Base-by-base conservation (phyloP, 2,329 filamentous ascomycete species). In the Xylariaceae sp. region DNA sequence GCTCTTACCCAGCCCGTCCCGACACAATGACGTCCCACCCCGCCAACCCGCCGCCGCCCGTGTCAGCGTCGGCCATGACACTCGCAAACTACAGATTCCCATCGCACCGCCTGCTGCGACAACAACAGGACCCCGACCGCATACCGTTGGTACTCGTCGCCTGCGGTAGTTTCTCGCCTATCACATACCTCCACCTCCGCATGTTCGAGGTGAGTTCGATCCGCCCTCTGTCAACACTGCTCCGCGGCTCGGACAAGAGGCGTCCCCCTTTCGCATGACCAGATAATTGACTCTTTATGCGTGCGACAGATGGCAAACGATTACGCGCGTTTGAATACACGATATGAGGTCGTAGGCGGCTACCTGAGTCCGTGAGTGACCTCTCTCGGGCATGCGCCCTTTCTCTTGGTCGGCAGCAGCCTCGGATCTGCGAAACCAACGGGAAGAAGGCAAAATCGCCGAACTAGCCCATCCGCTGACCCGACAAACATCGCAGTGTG, bases 281-380 rank as follows among this genome's bases (percentile, higher is more conserved):
- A n/a, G 11, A 6, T 26, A 11, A 26, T 11, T 26, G 22, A 26
- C 22, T 26, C 22, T 26, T 11, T 11, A 11, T n/a, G n/a, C n/a
- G 11, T 26, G 22, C 22, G 22, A 26, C 13, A 51, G 45, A 52
- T 94, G 81, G 87, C 86, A 1, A 78, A 81, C 53, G 87, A 93
- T 65, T 90, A 85, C 64, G 82, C 82, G 52, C 81, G 83, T 50
- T 84, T 85, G 63, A 83, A 81, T 60, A 82, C 80, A 18, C 71
- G 86, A 39, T 96, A 86, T 61, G 89, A 96, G 63, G 80, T 96
- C 26, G 75, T 95, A 34, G 90, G 87, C 47, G 89, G 87, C 39
- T 95, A 53, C 42, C 46, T 46, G 28, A 26, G 22, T 26, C 22
- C 22, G 22, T 26, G 22, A 26, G 22, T 26, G 22, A 11, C 22